A percentile compares a stretch with the other conserved stretches of the same genome.
Evolutionary conservation across 768 basidiomycete genomes (phyloP).

Genomic region (Arthromyces matolae): DNA sequence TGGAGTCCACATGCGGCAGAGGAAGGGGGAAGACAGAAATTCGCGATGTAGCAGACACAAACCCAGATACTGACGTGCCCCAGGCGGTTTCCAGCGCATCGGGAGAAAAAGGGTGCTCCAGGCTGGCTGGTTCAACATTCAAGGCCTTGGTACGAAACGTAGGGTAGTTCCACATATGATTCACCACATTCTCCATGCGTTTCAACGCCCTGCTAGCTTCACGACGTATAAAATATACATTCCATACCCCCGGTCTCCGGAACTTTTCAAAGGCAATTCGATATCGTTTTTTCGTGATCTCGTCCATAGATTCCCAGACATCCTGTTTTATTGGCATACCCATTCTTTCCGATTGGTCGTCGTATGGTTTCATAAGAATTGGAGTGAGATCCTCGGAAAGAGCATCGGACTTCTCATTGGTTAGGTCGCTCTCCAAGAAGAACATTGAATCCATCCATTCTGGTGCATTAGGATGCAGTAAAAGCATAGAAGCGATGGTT

Average conservation of each 20-base stretch:
- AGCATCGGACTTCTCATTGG: not conserved
- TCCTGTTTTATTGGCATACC: not conserved
- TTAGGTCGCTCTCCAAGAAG: not conserved
- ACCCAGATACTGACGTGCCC: not conserved
- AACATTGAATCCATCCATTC: not conserved
- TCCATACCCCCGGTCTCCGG: constrained; percentile 5
- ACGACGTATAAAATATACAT: not conserved
- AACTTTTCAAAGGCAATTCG: not conserved
- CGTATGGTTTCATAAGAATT: not conserved
- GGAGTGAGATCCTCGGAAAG: constrained; percentile 1
- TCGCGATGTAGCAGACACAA: no score
- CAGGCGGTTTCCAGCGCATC: not conserved
- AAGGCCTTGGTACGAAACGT: not conserved
- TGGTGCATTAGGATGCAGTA: not conserved
- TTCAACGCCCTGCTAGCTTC: constrained; percentile 3
- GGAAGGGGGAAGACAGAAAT: no score
- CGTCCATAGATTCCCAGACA: constrained; percentile 3
- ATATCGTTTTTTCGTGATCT: not conserved
- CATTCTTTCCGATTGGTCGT: not conserved
- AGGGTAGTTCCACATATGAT: no score
- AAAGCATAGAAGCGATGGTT: constrained; percentile 4
- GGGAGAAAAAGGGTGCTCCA: not conserved
- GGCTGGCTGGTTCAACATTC: not conserved
- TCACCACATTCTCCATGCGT: not conserved
- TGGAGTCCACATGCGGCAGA: no score